Percentiles rank a stretch among this genome's conserved stretches.
These are phyloP conservation scores for Collariella sp. DNA, from an alignment of 495 filamentous ascomycete species.

Conservation along the genomic window DNA sequence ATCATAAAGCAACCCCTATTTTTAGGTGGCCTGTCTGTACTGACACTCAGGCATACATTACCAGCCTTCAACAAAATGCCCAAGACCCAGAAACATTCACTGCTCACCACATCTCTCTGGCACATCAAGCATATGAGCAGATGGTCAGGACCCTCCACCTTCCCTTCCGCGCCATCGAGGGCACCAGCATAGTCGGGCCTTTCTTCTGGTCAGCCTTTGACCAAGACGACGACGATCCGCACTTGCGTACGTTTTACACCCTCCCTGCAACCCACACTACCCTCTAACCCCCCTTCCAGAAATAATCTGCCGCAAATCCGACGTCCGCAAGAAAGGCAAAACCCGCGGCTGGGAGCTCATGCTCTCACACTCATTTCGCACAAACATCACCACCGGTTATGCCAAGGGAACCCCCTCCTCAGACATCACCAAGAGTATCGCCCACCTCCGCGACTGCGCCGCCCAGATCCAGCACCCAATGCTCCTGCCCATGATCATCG, in stretches of 20 bases:
- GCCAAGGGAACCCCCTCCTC: slow-evolving; percentile 46
- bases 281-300: slow-evolving; percentile 24
- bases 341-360: slow-evolving; percentile 51
- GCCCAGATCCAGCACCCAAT: slow-evolving; percentile 43
- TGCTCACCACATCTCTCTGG: slow-evolving; percentile 38
- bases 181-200: slow-evolving; percentile 43
- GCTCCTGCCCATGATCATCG: slow-evolving; percentile 45
- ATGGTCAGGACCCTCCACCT: slow-evolving; percentile 39
- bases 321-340: slow-evolving; percentile 49
- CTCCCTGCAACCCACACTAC: not conserved
- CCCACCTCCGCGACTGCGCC: slow-evolving; percentile 38
- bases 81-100: slow-evolving; percentile 43
- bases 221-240: slow-evolving; percentile 41
- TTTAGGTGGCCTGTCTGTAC: not conserved
- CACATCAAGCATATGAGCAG: slow-evolving; percentile 31
- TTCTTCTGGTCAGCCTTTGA: slow-evolving; percentile 50
- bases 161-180: slow-evolving; percentile 45
- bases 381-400: slow-evolving; percentile 44
- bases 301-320: slow-evolving; percentile 48
- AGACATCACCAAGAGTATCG: slow-evolving; percentile 38
- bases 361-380: slow-evolving; percentile 46
- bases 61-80: slow-evolving; percentile 45
- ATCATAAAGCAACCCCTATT: not conserved
- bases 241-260: slow-evolving; percentile 35
- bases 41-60: not conserved